Percentiles rank a stretch among this genome's conserved stretches.
Conservation (phyloP, 2,329 filamentous ascomycete genomes). For the Pseudonectria foliicola region DNA sequence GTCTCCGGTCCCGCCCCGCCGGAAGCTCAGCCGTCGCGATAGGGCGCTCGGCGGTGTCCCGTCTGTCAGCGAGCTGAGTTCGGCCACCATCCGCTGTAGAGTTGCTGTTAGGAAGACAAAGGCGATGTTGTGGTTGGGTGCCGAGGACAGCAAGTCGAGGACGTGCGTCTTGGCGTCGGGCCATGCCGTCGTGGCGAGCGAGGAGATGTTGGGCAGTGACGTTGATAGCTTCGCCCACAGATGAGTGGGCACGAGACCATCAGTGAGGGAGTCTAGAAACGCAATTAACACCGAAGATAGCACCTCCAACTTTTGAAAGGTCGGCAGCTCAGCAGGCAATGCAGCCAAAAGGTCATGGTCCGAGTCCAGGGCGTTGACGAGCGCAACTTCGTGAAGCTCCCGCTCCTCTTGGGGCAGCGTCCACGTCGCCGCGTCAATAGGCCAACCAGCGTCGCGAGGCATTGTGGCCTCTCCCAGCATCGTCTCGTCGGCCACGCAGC, state of each 20-base stretch:
- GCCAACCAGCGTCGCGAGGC: constrained; percentile 53
- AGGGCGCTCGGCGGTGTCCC: constrained; percentile 26
- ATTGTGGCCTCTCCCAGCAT: constrained; percentile 50
- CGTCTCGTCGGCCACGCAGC: constrained; percentile 52
- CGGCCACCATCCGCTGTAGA: constrained; percentile 47
- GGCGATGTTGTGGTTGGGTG: constrained; percentile 76
- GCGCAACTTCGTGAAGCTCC: constrained; percentile 23
- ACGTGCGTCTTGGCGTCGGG: constrained; percentile 44
- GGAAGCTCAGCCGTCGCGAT: constrained; percentile 41
- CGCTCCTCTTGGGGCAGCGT: constrained; percentile 15
- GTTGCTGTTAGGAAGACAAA: constrained; percentile 84
- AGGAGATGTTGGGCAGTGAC: constrained; percentile 37
- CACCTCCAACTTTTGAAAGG: constrained; percentile 65
- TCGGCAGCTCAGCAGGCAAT: constrained; percentile 56
- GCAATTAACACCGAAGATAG: constrained; percentile 63
- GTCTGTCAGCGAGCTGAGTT: constrained; percentile 35
- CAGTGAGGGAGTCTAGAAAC: constrained; percentile 68
- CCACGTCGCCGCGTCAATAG: constrained; percentile 42
- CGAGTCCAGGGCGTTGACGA: constrained; percentile 65
- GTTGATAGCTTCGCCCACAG: constrained; percentile 66
- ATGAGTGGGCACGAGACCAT: constrained; percentile 66
- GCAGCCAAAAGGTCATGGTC: constrained; percentile 54
- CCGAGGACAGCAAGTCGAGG: constrained; percentile 65
- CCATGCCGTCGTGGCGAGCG: constrained; percentile 21
- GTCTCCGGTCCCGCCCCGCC: constrained; percentile 24